Evolutionary conservation across 2,329 filamentous ascomycete genomes (phyloP), one percentile per base, ranked within the genome.

Genomic region (Penicillium psychrosexuale): DNA sequence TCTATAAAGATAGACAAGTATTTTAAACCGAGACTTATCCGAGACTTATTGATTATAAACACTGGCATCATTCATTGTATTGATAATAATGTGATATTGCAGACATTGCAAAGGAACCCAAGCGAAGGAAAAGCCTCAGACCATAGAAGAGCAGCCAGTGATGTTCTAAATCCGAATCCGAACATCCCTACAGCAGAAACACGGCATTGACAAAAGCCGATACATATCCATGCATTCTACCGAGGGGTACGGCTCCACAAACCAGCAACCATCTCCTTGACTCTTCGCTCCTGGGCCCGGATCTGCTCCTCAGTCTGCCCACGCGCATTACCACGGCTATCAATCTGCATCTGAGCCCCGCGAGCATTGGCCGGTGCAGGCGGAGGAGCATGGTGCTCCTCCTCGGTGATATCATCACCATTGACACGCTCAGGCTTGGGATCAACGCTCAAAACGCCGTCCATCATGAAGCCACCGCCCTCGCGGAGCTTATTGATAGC

Each of bases 401-500:
- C 75, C 40, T 74, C 72, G 42, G 72, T 61, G 31, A 78, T 72
- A 36, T 76, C 71, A 55, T 69, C 73, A 1, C 76, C 76, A 59
- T 77, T 72, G 19, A 78, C 76, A 24, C 68, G 69, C 57, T 78
- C 75, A 3, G 74, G 75, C 54, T 76, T 77, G 3, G 84, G 84
- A 61, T 85, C 81, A 47, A 79, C 75, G 42, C 80, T 82, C 69
- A 80, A 77, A 5, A 80, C 79, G 5, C 83, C 84, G 54, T 86
- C 83, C 82, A 84, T 84, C 78, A 85, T 84, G 37, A 83, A 77
- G 11, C 80, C 81, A 30, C 82, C 81, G 28, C 83, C 84, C 38
- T 85, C 84, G 58, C 84, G 77, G 13, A 87, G 72, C 69, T 87
- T 86, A 66, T 87, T 87, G 69, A 87, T 87, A 2, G 84, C 84